phyloP scores from a whole-genome alignment of 371 early-diverging fungal genomes.

The Mortierella polycephala region DNA sequence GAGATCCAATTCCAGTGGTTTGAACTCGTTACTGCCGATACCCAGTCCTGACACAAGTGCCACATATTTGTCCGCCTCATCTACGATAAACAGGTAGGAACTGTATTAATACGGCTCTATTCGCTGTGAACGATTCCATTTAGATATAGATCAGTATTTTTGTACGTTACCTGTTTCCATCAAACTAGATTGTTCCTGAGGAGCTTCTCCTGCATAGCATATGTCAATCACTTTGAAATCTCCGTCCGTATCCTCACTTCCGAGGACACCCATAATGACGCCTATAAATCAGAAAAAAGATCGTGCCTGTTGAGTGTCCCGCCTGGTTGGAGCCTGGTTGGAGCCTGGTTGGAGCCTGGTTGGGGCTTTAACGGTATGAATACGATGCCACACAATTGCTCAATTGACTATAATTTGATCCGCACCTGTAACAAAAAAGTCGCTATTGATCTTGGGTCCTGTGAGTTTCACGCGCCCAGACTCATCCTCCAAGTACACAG shows the following conservation, averaged over 20 bases:
- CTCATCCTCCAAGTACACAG: conserved; percentile 89
- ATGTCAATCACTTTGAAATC: conserved; percentile 87
- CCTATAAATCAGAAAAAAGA: conserved; percentile 57
- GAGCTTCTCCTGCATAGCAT: conserved; percentile 75
- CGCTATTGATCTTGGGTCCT: conserved; percentile 62
- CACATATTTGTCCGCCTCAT: conserved; percentile 66
- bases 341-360: no score
- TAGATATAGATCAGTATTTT: neutral
- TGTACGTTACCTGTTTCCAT: conserved; percentile 48
- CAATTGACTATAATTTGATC: neutral
- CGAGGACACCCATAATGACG: conserved; percentile 80
- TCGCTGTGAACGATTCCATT: neutral
- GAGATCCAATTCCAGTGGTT: conserved; percentile 71
- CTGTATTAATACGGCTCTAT: neutral
- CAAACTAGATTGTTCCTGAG: conserved; percentile 60
- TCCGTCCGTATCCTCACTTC: conserved; percentile 75
- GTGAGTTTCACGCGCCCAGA: conserved; percentile 82
- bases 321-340: no score
- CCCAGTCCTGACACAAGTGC: conserved; percentile 87
- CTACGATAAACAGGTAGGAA: conserved; percentile 2
- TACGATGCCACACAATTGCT: neutral
- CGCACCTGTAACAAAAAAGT: conserved; percentile 73
- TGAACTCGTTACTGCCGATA: conserved; percentile 62
- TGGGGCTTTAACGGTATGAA: no score
- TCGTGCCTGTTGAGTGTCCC: neutral